Conservation (phyloP, 805 yeast species). For the Pichia heedii region DNA sequence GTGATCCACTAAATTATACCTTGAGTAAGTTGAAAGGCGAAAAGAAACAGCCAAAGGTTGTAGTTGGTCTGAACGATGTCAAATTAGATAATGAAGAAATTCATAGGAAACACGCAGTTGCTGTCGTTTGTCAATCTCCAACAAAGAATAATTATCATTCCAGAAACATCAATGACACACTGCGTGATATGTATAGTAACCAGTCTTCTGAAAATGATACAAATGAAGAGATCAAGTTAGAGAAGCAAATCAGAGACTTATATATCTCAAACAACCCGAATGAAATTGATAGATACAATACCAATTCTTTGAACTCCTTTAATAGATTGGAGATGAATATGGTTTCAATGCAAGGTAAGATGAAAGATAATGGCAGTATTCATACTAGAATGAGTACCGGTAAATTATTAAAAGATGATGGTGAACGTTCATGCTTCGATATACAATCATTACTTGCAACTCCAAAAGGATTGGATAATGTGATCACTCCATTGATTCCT, state of each 20-base stretch:
- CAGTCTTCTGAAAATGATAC: conserved; percentile 4
- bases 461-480: conserved; percentile 17
- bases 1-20: conserved; percentile 69
- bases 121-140: conserved; percentile 12
- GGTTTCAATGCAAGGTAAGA: conserved; percentile 5
- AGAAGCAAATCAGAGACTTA: conserved; percentile 27
- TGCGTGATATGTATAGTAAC: conserved; percentile 11
- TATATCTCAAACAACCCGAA: conserved; percentile 21
- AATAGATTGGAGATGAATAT: conserved; percentile 10
- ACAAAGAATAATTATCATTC: not conserved
- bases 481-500: conserved; percentile 10
- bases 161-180: not conserved
- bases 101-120: conserved; percentile 14
- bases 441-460: conserved; percentile 21
- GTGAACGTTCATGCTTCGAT: conserved; percentile 21
- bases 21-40: conserved; percentile 73
- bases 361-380: conserved; percentile 5
- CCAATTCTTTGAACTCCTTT: not conserved
- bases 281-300: conserved; percentile 6
- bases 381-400: conserved; percentile 10
- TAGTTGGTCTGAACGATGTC: conserved; percentile 23
- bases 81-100: conserved; percentile 1
- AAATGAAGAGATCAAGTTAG: conserved; percentile 25
- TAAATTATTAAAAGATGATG: conserved; percentile 8
- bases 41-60: conserved; percentile 12